These are phyloP conservation scores for Volvox africanus DNA, from an alignment of 139 green algal species.

Conservation along the genomic window DNA sequence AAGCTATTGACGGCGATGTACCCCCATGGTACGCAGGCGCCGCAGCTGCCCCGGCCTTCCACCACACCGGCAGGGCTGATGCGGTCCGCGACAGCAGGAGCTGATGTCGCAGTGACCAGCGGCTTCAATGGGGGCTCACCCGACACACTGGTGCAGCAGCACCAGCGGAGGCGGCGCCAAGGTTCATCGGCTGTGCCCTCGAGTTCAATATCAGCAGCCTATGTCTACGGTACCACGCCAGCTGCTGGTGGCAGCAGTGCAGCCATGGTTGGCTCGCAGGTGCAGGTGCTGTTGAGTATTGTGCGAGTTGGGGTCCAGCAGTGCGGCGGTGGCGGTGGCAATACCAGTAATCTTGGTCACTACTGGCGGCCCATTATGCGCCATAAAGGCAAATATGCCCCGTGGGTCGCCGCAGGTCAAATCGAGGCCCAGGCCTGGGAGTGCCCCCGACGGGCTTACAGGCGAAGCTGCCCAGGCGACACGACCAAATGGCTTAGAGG, in stretches of 20 bases:
- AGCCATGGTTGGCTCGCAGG: neutral
- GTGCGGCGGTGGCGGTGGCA: neutral
- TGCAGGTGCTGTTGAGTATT: neutral
- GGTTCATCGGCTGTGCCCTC: neutral
- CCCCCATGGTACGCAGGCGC: no score
- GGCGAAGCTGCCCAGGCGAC: neutral
- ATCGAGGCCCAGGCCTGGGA: neutral
- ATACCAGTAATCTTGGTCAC: neutral
- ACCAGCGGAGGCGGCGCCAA: neutral
- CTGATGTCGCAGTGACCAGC: neutral
- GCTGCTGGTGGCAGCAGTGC: neutral
- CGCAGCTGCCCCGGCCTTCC: neutral
- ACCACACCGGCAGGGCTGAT: neutral
- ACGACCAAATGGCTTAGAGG: neutral
- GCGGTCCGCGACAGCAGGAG: neutral
- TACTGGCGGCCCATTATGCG: neutral
- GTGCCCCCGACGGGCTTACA: conserved; percentile 3
- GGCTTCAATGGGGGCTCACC: neutral
- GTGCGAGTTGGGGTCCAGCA: neutral
- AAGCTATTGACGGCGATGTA: neutral
- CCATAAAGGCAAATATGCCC: neutral
- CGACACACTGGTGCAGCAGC: neutral
- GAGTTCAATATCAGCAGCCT: neutral
- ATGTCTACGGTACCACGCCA: neutral
- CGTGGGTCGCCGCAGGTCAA: neutral